Evolutionary conservation across 768 basidiomycete genomes (phyloP).

Genomic region (Macrolepiota fuliginosa): DNA sequence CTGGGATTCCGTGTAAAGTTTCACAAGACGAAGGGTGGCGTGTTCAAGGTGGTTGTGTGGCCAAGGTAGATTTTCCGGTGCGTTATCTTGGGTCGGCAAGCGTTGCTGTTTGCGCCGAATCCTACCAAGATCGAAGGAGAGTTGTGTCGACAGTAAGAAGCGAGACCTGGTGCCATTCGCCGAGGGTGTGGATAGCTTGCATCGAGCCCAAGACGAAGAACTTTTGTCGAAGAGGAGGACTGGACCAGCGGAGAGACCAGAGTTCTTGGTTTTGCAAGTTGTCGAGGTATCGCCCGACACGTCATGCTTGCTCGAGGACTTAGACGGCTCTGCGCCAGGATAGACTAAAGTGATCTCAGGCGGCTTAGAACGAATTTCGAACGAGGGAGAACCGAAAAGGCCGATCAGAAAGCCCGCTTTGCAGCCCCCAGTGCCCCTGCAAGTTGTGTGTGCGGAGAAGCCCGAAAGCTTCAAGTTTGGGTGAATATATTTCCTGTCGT

Average conservation of each 20-base stretch:
- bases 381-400: conserved; percentile 42
- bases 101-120: not conserved
- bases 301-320: not conserved
- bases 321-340: not conserved
- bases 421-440: conserved; percentile 9
- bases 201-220: not conserved
- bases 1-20: conserved; percentile 5
- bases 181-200: not conserved
- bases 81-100: too few relatives aligned
- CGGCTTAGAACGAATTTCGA: conserved; percentile 35
- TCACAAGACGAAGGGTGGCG: conserved; percentile 10
- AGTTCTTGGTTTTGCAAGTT: not conserved
- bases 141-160: not conserved
- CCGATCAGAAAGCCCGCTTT: conserved; percentile 41
- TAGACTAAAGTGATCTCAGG: conserved; percentile 10
- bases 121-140: not conserved
- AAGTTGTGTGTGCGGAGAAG: not conserved
- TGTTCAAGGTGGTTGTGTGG: conserved; percentile 10
- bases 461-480: not conserved
- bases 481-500: not conserved
- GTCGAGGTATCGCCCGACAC: conserved; percentile 2
- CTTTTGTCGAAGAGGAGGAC: not conserved
- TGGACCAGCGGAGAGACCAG: not conserved
- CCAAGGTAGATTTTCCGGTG: conserved; percentile 6
- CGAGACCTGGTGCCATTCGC: not conserved